These are phyloP conservation scores for Lipomyces starkeyi DNA, from an alignment of 805 yeast species.

Conservation along the genomic window DNA sequence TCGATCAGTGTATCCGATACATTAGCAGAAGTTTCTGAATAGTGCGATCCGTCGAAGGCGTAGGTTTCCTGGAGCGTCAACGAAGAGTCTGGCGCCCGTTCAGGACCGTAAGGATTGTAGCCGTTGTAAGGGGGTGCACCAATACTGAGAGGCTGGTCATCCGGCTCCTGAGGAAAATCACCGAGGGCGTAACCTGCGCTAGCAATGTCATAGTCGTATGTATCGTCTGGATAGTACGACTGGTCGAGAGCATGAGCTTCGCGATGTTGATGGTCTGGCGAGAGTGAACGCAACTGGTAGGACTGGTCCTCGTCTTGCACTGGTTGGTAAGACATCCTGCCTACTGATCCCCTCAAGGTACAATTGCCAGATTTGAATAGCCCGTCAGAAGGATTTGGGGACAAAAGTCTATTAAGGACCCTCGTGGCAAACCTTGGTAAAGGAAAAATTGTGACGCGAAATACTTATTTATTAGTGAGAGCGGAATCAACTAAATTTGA, in stretches of 20 bases:
- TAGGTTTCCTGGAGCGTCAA: background rate
- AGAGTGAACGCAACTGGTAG: constrained; percentile 14
- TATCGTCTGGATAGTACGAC: constrained; percentile 13
- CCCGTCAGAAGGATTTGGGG: background rate
- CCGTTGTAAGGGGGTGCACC: constrained; percentile 18
- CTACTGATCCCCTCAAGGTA: background rate
- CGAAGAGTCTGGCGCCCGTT: constrained; percentile 5
- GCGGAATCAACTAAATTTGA: too few species aligned
- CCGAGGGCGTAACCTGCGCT: background rate
- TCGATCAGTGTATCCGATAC: constrained; percentile 14
- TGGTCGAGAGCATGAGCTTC: background rate
- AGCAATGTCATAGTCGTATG: background rate
- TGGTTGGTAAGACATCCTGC: constrained; percentile 26
- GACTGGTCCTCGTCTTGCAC: constrained; percentile 13
- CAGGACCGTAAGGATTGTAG: constrained; percentile 22
- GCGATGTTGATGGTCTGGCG: constrained; percentile 8
- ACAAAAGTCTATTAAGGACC: background rate
- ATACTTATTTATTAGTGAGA: background rate
- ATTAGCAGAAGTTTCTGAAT: constrained; percentile 11
- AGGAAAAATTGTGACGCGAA: background rate
- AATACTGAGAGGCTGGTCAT: constrained; percentile 20
- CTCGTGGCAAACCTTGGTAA: background rate
- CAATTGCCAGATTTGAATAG: background rate
- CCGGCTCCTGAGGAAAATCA: constrained; percentile 2
- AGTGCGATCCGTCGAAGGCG: background rate